Evolutionary conservation across 2,329 filamentous ascomycete species (phyloP).

Genomic region (Chrysosporium keratinophilum): DNA sequence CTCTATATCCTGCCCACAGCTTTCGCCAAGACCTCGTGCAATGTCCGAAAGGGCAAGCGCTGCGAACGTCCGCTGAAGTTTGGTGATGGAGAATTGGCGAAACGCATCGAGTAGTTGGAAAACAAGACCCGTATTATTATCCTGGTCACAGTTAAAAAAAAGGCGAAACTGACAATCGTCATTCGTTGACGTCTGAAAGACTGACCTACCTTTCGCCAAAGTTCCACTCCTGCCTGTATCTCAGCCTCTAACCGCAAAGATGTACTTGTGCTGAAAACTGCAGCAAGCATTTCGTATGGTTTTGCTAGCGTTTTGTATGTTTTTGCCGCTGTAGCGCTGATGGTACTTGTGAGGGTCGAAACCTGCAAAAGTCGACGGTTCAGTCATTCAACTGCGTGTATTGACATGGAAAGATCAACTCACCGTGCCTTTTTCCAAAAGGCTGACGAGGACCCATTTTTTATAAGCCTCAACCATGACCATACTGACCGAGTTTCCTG

Average conservation of each 20-base stretch:
- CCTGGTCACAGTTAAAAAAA: constrained; percentile 32
- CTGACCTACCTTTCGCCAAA: constrained; percentile 49
- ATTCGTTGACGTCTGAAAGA: not conserved
- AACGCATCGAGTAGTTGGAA: constrained; percentile 59
- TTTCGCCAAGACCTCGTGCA: constrained; percentile 24
- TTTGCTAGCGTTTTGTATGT: constrained; percentile 50
- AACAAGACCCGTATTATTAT: constrained; percentile 64
- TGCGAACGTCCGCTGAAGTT: constrained; percentile 61
- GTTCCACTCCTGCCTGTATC: constrained; percentile 46
- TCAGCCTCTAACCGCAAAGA: constrained; percentile 54
- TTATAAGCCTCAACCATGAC: constrained; percentile 85
- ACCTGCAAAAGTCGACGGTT: constrained; percentile 26
- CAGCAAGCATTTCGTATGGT: constrained; percentile 60
- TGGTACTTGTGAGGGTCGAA: constrained; percentile 39
- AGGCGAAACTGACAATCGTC: constrained; percentile 16
- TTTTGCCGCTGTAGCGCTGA: constrained; percentile 44
- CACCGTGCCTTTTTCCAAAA: constrained; percentile 59
- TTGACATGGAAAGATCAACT: not conserved
- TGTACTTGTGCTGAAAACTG: constrained; percentile 54
- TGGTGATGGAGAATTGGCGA: constrained; percentile 63
- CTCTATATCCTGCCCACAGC: constrained; percentile 24
- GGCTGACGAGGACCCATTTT: constrained; percentile 71
- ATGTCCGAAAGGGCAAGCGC: constrained; percentile 48
- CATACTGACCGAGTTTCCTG: constrained; percentile 54
- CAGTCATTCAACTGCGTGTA: not conserved